These are phyloP conservation scores for Phytophthora pinifolia DNA, from an alignment of 352 stramenopile genomes.

Conservation along the genomic window DNA sequence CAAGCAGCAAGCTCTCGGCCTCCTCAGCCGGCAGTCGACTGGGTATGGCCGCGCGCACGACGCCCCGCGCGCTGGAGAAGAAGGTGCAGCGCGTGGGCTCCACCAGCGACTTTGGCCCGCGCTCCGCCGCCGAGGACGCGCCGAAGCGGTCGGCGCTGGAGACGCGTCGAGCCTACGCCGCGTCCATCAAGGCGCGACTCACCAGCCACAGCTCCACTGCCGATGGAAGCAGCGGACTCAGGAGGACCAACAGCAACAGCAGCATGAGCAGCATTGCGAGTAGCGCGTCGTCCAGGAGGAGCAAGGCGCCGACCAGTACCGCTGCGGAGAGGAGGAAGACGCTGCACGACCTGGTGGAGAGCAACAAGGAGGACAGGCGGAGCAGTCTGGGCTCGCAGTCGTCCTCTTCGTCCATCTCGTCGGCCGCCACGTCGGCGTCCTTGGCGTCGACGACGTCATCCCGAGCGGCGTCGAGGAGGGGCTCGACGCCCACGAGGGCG, in stretches of 20 bases:
- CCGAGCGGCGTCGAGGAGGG: conserved; percentile 21
- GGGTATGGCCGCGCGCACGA: conserved; percentile 47
- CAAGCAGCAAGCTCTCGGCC: conserved; percentile 17
- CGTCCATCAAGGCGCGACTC: conserved; percentile 21
- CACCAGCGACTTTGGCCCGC: conserved; percentile 17
- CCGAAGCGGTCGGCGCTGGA: conserved; percentile 32
- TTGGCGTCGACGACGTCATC: conserved; percentile 36
- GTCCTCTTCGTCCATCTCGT: conserved; percentile 49
- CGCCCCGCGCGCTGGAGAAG: conserved; percentile 36
- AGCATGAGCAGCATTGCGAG: conserved; percentile 33
- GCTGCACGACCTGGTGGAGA: conserved; percentile 43
- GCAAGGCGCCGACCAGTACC: conserved; percentile 20
- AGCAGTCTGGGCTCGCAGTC: conserved; percentile 56
- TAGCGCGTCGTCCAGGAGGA: conserved; percentile 24
- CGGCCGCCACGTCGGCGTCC: conserved; percentile 37
- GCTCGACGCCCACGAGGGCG: conserved; percentile 1
- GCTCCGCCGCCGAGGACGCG: conserved; percentile 6
- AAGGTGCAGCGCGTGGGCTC: conserved; percentile 37
- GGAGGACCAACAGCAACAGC: conserved; percentile 35
- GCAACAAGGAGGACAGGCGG: conserved; percentile 41
- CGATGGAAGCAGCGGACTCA: conserved; percentile 23
- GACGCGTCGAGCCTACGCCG: conserved; percentile 27
- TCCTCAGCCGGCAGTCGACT: conserved; percentile 20
- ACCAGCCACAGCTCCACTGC: neutral
- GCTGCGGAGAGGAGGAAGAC: conserved; percentile 32